Percentiles rank a stretch among this genome's conserved stretches.
Evolutionary conservation across 805 yeast genomes (phyloP).

Genomic region (Candida chauliodis): DNA sequence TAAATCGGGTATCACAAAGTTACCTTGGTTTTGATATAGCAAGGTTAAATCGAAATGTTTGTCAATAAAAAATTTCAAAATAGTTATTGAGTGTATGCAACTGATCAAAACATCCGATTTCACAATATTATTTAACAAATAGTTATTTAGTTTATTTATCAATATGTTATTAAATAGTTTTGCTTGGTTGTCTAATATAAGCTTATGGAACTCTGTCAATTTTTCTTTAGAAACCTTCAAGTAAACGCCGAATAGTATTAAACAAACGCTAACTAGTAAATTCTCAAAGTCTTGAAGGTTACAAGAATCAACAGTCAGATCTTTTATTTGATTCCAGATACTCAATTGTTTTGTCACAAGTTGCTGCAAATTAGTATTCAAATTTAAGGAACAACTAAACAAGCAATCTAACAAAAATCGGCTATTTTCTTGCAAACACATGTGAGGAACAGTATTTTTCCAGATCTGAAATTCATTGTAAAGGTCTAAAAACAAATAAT

Average conservation of each 20-base stretch:
- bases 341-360: slow-evolving; percentile 20
- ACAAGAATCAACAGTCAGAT: slow-evolving; percentile 8
- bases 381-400: slow-evolving; percentile 24
- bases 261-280: slow-evolving; percentile 27
- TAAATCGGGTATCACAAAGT: not conserved
- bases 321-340: slow-evolving; percentile 19
- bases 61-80: slow-evolving; percentile 25
- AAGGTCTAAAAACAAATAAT: slow-evolving; percentile 37
- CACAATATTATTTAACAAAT: slow-evolving; percentile 8
- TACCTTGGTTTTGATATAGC: not conserved
- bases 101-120: slow-evolving; percentile 21
- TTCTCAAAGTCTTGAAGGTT: slow-evolving; percentile 23
- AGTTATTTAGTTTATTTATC: slow-evolving; percentile 13
- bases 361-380: slow-evolving; percentile 7
- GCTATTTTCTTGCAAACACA: slow-evolving; percentile 9
- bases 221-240: slow-evolving; percentile 12
- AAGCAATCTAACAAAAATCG: slow-evolving; percentile 25
- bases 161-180: slow-evolving; percentile 28
- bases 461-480: slow-evolving; percentile 37
- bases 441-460: slow-evolving; percentile 33
- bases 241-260: slow-evolving; percentile 21
- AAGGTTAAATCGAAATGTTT: slow-evolving; percentile 10
- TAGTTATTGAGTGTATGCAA: slow-evolving; percentile 27
- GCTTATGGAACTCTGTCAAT: slow-evolving; percentile 1
- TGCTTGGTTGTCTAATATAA: slow-evolving; percentile 26